These are phyloP conservation scores for Suhomyces guaymorum DNA, from an alignment of 1,139 yeast species.

Conservation along the genomic window DNA sequence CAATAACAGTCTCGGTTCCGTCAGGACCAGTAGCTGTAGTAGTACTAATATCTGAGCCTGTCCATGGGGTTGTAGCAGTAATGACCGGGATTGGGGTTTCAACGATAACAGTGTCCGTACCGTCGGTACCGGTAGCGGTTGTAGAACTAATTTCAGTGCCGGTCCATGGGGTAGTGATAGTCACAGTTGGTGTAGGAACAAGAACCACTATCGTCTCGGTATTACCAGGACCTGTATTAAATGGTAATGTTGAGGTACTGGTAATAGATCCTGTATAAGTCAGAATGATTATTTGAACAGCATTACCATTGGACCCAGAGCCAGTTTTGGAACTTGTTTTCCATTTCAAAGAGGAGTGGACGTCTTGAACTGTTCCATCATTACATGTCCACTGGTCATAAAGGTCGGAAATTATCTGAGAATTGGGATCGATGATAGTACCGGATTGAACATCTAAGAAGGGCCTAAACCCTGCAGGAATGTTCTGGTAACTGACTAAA, in stretches of 20 bases:
- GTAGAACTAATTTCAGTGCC: constrained; percentile 3
- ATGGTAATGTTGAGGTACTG: constrained; percentile 7
- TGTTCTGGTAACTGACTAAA: constrained; percentile 20
- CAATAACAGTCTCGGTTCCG: too few species aligned
- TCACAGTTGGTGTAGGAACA: constrained; percentile 15
- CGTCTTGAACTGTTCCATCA: constrained; percentile 4
- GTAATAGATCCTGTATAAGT: constrained; percentile 18
- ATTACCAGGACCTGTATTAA: constrained; percentile 13
- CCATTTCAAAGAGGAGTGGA: constrained; percentile 7
- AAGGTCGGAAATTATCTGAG: constrained; percentile 12
- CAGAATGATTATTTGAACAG: constrained; percentile 21
- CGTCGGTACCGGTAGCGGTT: constrained; percentile 1
- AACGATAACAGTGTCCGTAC: constrained; percentile 3
- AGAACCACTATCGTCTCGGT: constrained; percentile 17
- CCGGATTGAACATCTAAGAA: constrained; percentile 21
- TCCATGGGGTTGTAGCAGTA: too few species aligned
- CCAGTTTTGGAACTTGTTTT: constrained; percentile 13
- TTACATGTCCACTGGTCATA: constrained; percentile 20
- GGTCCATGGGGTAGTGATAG: constrained; percentile 14
- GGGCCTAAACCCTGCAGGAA: constrained; percentile 36
- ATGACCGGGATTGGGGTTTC: constrained; percentile 8
- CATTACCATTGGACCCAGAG: constrained; percentile 25
- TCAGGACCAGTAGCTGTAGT: too few species aligned
- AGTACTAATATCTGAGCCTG: too few species aligned
- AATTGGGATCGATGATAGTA: too few species aligned